Conservation (phyloP, 2,329 filamentous ascomycete species). For the Ilyonectria mors-panacis region DNA sequence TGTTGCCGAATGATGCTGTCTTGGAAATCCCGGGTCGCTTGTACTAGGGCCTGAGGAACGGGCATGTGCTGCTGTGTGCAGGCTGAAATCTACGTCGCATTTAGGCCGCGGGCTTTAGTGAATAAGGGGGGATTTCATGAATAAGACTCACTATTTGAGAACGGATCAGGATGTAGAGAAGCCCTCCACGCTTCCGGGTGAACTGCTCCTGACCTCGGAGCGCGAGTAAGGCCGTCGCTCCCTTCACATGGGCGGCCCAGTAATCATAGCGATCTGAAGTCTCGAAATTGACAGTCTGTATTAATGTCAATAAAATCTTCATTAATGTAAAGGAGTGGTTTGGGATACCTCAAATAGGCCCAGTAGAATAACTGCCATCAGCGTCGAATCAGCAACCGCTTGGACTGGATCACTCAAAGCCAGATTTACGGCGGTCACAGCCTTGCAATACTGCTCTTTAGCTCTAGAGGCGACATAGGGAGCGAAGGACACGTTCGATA, state of each 20-base stretch:
- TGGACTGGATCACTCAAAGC: slow-evolving; percentile 33
- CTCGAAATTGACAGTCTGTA: slow-evolving; percentile 42
- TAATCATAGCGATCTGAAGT: slow-evolving; percentile 33
- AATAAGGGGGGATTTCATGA: neutral
- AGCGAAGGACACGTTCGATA: slow-evolving; percentile 42
- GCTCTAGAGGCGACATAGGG: slow-evolving; percentile 36
- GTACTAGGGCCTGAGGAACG: neutral
- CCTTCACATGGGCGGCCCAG: slow-evolving; percentile 45
- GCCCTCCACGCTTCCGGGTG: slow-evolving; percentile 36
- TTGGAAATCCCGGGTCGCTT: neutral
- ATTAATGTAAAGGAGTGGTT: neutral
- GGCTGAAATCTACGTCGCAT: neutral
- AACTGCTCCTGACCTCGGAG: slow-evolving; percentile 46
- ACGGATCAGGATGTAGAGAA: slow-evolving; percentile 44
- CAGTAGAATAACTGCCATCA: slow-evolving; percentile 45
- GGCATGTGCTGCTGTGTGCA: neutral
- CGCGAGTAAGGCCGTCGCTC: slow-evolving; percentile 42
- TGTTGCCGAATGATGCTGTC: neutral
- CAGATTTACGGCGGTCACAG: slow-evolving; percentile 28
- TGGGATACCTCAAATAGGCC: slow-evolving; percentile 44
- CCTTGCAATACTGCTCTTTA: slow-evolving; percentile 37
- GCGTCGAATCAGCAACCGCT: slow-evolving; percentile 37
- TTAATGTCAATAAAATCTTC: neutral
- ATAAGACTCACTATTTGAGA: slow-evolving; percentile 44
- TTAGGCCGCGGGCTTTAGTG: neutral